Base-by-base conservation (phyloP, 164 flowering plant species). In the Tetracentron sinense region DNA sequence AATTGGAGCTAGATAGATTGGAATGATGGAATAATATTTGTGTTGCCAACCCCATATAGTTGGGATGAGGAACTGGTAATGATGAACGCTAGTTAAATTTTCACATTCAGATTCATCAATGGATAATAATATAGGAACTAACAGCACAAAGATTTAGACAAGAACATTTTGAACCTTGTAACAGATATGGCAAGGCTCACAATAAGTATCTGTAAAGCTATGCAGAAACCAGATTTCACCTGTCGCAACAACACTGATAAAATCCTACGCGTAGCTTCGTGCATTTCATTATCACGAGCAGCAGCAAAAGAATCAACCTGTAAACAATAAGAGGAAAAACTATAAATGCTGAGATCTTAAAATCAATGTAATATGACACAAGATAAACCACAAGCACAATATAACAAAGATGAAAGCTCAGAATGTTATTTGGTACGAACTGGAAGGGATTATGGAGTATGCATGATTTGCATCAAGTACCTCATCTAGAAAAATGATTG, bases 281-380 rank as follows among this genome's bases (percentile, higher is more conserved):
- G 99, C 81, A 87, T 94, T 71, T 90, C 97, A 65, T 66, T 82
- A 74, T 86, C 96, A 69, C 99, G 96, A 70, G 92, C 62, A 77
- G 75, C 74, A 74, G 99, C 99, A 80, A 94, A 82, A 64, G 97
- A 88, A 85, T 94, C 99, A 72, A 89, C 85, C 99, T 89, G 75
- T 29, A 60, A 46, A 30, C 21, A 25, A 59, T 14, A 10, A 54
- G 10, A 4, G 33, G 47, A 35, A 58, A 20, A 7, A 1, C 33
- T 16, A 19, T 3, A 58, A 58, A 25, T 16, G 2, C 30, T 42
- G 14, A 60, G 35, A 57, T n/a, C n/a, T 25, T 0, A 53, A 25
- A 20, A 23, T n/a, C 19, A 10, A n/a, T 11, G 16, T 8, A 35
- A n/a, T 8, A n/a, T 60, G 29, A 30, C n/a, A 28, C 6, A 50